Evolutionary conservation across 73 alveolate species (phyloP).

Genomic region (Paraurostyla sp.): DNA sequence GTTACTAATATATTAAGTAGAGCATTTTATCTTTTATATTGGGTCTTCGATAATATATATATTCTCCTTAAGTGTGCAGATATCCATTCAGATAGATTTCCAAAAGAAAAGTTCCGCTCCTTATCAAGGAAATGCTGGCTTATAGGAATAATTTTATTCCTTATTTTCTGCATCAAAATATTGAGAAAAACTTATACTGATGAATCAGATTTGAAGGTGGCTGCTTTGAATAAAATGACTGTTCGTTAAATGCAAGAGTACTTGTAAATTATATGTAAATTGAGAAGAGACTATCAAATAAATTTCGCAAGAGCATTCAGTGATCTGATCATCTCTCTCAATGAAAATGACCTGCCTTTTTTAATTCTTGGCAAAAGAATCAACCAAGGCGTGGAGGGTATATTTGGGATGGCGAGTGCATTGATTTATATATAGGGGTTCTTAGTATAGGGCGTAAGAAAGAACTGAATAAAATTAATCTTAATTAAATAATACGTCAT

Average conservation of each 20-base stretch:
- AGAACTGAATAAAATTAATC: not conserved
- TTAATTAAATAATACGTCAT: not conserved
- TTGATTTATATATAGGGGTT: slow-evolving; percentile 31
- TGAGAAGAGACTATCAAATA: slow-evolving; percentile 58
- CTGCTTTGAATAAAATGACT: slow-evolving; percentile 74
- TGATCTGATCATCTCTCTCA: slow-evolving; percentile 53
- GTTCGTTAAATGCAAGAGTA: slow-evolving; percentile 61
- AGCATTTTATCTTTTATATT: slow-evolving; percentile 52
- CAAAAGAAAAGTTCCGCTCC: slow-evolving; percentile 5
- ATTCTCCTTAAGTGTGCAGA: slow-evolving; percentile 22
- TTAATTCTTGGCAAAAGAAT: slow-evolving; percentile 59
- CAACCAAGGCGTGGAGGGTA: slow-evolving; percentile 68
- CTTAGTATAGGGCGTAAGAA: not conserved
- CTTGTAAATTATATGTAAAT: slow-evolving; percentile 34
- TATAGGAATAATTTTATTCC: slow-evolving; percentile 32
- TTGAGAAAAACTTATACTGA: slow-evolving; percentile 69
- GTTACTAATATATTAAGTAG: slow-evolving; percentile 50
- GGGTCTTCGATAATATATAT: slow-evolving; percentile 69
- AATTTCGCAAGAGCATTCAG: slow-evolving; percentile 52
- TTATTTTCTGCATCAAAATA: slow-evolving; percentile 53
- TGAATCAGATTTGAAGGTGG: slow-evolving; percentile 73
- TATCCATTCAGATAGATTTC: slow-evolving; percentile 2
- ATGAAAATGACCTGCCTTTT: slow-evolving; percentile 70
- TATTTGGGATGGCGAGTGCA: slow-evolving; percentile 54
- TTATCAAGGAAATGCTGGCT: slow-evolving; percentile 67